phyloP scores from a whole-genome alignment of 805 yeast genomes.

The Ogataea pini region DNA sequence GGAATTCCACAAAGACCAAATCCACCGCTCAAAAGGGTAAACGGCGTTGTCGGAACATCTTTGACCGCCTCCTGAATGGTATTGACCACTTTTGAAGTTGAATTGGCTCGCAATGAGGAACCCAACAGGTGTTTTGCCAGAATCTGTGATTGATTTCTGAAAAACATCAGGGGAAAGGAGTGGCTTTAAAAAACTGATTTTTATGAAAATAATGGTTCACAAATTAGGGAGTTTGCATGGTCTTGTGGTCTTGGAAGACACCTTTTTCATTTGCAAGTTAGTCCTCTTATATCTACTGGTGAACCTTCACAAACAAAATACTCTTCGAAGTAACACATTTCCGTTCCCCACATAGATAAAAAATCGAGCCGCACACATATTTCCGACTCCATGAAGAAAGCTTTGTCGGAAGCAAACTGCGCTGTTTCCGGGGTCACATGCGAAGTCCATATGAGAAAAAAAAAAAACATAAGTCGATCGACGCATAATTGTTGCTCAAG shows the following conservation, averaged over 20 bases:
- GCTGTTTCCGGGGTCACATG: no score
- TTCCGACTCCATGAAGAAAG: not conserved
- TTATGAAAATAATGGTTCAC: no score
- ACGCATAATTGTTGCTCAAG: no score
- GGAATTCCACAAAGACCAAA: slow-evolving; percentile 52
- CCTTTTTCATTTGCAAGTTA: no score
- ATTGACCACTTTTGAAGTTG: not conserved
- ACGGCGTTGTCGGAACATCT: slow-evolving; percentile 27
- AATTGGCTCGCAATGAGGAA: not conserved
- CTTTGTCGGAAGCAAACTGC: no score
- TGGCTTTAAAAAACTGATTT: not conserved
- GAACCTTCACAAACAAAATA: no score
- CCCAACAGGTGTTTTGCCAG: not conserved
- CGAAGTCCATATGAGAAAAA: no score
- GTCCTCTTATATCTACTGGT: no score
- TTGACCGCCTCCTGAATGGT: slow-evolving; percentile 36
- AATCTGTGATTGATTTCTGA: not conserved
- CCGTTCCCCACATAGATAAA: not conserved
- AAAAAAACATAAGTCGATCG: not conserved
- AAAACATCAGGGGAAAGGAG: no score
- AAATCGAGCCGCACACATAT: not conserved
- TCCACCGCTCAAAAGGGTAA: slow-evolving; percentile 47
- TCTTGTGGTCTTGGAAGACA: no score
- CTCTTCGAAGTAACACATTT: not conserved
- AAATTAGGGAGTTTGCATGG: no score